Evolutionary conservation across 768 basidiomycete genomes (phyloP).

Genomic region (Amanita pseudoporphyria): DNA sequence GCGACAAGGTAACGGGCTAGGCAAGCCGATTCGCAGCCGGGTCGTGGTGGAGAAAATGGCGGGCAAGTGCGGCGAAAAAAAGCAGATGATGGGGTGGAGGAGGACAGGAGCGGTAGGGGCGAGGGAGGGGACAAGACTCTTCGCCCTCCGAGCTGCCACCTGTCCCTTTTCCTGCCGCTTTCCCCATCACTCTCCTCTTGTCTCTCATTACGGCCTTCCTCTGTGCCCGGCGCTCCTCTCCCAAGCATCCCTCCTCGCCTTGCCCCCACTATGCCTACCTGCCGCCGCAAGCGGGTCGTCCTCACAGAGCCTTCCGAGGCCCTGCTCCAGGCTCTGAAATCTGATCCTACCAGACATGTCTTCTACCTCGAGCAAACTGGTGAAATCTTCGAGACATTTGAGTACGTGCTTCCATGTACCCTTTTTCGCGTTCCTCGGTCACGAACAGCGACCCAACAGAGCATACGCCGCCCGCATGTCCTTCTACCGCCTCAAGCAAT

Average conservation of each 20-base stretch:
- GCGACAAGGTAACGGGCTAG: background rate
- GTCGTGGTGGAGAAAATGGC: background rate
- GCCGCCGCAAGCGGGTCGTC: conserved; percentile 83
- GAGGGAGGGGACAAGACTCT: conserved; percentile 2
- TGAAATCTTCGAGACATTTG: conserved; percentile 95
- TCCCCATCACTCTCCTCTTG: conserved; percentile 36
- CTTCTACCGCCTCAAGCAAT: conserved; percentile 90
- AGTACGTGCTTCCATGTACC: conserved; percentile 49
- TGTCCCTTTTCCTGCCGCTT: conserved; percentile 52
- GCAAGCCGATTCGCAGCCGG: background rate
- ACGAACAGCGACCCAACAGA: conserved; percentile 19
- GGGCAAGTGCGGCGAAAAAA: conserved; percentile 4
- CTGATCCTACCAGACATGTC: conserved; percentile 65
- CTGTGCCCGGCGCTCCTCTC: conserved; percentile 12
- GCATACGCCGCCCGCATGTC: conserved; percentile 88
- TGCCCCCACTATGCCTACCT: conserved; percentile 61
- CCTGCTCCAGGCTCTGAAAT: conserved; percentile 55
- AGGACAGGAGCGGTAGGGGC: background rate
- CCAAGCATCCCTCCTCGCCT: conserved; percentile 11
- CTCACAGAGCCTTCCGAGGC: conserved; percentile 72
- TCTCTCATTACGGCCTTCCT: conserved; percentile 28
- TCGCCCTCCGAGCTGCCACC: conserved; percentile 52
- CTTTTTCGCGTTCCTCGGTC: conserved; percentile 11
- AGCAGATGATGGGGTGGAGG: conserved; percentile 1
- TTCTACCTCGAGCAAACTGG: conserved; percentile 92